phyloP scores from a whole-genome alignment of 768 basidiomycete species.

The Mycena maculata region DNA sequence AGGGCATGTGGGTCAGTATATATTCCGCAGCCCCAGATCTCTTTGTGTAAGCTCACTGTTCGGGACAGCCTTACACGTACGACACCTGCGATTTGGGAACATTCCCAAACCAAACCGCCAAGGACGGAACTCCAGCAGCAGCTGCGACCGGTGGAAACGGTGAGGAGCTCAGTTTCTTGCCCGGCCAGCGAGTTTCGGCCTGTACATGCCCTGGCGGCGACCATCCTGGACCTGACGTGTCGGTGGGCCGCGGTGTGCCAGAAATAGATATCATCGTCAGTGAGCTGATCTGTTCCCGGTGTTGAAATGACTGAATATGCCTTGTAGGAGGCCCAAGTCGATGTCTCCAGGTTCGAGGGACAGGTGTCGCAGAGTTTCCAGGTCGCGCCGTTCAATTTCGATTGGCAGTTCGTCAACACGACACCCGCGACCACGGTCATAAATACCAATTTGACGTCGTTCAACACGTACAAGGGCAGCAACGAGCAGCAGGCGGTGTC shows the following conservation, averaged over 20 bases:
- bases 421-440: conserved; percentile 65
- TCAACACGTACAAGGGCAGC: conserved; percentile 80
- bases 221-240: conserved; percentile 86
- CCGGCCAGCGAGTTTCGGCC: conserved; percentile 87
- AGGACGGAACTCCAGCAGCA: conserved; percentile 67
- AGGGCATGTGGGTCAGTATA: conserved; percentile 58
- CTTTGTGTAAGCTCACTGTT: too few relatives aligned
- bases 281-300: background rate
- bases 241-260: conserved; percentile 81
- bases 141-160: conserved; percentile 66
- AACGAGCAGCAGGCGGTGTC: conserved; percentile 81
- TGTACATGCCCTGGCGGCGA: conserved; percentile 90
- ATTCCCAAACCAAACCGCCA: conserved; percentile 79
- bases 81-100: conserved; percentile 89
- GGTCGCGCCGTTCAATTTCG: conserved; percentile 80
- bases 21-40: too few relatives aligned
- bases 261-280: conserved; percentile 73
- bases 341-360: conserved; percentile 61
- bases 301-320: conserved; percentile 76
- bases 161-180: conserved; percentile 75
- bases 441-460: conserved; percentile 58
- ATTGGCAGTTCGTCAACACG: conserved; percentile 70
- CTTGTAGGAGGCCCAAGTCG: conserved; percentile 86
- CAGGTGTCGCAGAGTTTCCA: conserved; percentile 87
- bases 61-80: conserved; percentile 79